Evolutionary conservation across 805 yeast genomes (phyloP).

Genomic region (Candida endomychidarum): DNA sequence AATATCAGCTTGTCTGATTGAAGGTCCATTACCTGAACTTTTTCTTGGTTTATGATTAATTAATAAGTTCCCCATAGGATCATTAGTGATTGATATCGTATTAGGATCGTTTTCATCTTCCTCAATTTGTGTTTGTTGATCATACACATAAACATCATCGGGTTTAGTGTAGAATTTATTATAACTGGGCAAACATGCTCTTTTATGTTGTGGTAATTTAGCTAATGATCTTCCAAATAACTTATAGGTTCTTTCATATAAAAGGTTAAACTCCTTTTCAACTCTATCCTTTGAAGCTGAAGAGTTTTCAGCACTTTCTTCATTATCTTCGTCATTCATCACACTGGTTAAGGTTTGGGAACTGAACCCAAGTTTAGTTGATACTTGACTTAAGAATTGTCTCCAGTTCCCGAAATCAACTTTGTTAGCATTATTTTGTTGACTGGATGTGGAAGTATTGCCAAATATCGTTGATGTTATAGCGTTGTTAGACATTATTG

Average conservation of each 20-base stretch:
- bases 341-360: conserved; percentile 30
- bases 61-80: conserved; percentile 40
- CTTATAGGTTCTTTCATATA: conserved; percentile 37
- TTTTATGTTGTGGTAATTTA: conserved; percentile 34
- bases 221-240: conserved; percentile 39
- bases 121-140: conserved; percentile 24
- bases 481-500: conserved; percentile 15
- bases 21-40: conserved; percentile 10
- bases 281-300: conserved; percentile 19
- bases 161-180: conserved; percentile 27
- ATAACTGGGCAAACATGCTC: conserved; percentile 42
- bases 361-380: conserved; percentile 36
- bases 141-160: conserved; percentile 14
- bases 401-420: conserved; percentile 39
- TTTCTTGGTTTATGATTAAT: conserved; percentile 27
- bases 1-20: conserved; percentile 14
- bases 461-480: conserved; percentile 24
- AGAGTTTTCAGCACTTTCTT: conserved; percentile 11
- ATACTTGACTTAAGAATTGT: conserved; percentile 31
- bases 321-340: conserved; percentile 15
- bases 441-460: conserved; percentile 25
- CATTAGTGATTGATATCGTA: conserved; percentile 39
- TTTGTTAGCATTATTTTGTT: conserved; percentile 17
- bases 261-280: conserved; percentile 32
- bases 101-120: conserved; percentile 32